These are phyloP conservation scores for Mentha longifolia DNA, from an alignment of 257 asterid species.

Conservation along the genomic window DNA sequence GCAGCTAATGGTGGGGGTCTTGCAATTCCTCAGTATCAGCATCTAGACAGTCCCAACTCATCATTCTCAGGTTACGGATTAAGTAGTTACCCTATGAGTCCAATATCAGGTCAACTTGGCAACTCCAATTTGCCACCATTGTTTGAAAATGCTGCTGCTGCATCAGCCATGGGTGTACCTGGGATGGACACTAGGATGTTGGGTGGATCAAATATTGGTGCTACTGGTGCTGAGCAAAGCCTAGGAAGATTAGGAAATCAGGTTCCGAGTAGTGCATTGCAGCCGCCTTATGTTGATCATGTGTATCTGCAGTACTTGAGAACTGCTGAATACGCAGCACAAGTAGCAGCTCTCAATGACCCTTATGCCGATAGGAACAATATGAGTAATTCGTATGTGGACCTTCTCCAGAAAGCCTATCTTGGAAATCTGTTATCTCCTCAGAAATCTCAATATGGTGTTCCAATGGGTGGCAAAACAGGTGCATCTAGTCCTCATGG, in stretches of 20 bases:
- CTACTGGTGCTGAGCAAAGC: constrained; percentile 65
- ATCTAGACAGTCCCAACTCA: constrained; percentile 79
- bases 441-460: constrained; percentile 79
- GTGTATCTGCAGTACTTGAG: constrained; percentile 81
- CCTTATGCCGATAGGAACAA: constrained; percentile 72
- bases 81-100: constrained; percentile 82
- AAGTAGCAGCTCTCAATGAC: constrained; percentile 71
- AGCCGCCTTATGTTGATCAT: constrained; percentile 70
- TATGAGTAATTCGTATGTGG: constrained; percentile 70
- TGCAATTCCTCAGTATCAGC: constrained; percentile 65
- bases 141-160: constrained; percentile 97
- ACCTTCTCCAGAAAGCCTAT: constrained; percentile 89
- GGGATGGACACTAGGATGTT: constrained; percentile 82
- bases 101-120: constrained; percentile 70
- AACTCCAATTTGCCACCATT: constrained; percentile 79
- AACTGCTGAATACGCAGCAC: constrained; percentile 81
- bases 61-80: constrained; percentile 59
- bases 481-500: constrained; percentile 73
- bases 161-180: constrained; percentile 80
- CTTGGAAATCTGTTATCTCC: constrained; percentile 70
- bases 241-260: constrained; percentile 69
- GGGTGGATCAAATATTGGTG: constrained; percentile 69
- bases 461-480: constrained; percentile 57
- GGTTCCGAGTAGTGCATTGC: constrained; percentile 57
- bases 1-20: constrained; percentile 58